Evolutionary conservation across 2,329 filamentous ascomycete species (phyloP).

Genomic region (Elsinoe australis): DNA sequence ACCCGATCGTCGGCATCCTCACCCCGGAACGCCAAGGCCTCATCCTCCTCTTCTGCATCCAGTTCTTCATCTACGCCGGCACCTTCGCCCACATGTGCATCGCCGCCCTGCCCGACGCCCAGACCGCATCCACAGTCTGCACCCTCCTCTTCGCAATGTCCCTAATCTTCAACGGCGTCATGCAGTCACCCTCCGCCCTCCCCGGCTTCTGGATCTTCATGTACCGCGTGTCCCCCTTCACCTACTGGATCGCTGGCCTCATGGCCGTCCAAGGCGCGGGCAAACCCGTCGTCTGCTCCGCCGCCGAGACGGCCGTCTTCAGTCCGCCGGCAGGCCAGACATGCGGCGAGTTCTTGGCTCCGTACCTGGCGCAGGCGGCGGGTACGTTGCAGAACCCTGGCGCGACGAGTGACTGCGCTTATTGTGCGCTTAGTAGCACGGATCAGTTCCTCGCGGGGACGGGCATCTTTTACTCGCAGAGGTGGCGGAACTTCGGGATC

Average conservation of each 20-base stretch:
- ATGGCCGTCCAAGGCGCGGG: slow-evolving; percentile 37
- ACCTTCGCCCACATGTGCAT: slow-evolving; percentile 70
- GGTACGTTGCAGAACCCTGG: slow-evolving; percentile 40
- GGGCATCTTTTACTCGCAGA: slow-evolving; percentile 39
- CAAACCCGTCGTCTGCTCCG: slow-evolving; percentile 42
- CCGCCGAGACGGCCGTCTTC: slow-evolving; percentile 37
- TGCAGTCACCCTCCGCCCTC: slow-evolving; percentile 51
- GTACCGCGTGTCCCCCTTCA: slow-evolving; percentile 61
- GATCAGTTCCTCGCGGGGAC: slow-evolving; percentile 42
- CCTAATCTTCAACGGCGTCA: slow-evolving; percentile 48
- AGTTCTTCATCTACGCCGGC: slow-evolving; percentile 62
- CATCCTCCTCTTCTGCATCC: slow-evolving; percentile 63
- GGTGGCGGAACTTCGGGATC: slow-evolving; percentile 65
- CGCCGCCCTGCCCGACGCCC: slow-evolving; percentile 59
- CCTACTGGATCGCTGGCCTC: slow-evolving; percentile 49
- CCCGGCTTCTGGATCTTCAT: slow-evolving; percentile 73
- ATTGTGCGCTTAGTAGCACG: slow-evolving; percentile 41
- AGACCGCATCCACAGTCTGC: slow-evolving; percentile 57
- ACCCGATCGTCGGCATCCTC: no score
- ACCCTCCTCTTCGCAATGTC: slow-evolving; percentile 41
- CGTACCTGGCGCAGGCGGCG: slow-evolving; percentile 33
- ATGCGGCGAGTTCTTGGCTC: slow-evolving; percentile 39
- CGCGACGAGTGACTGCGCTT: slow-evolving; percentile 42
- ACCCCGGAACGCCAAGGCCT: slow-evolving; percentile 69
- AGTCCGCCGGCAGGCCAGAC: slow-evolving; percentile 36